Percentiles rank a stretch among this genome's conserved stretches.
These are phyloP conservation scores for Ampelomyces quisqualis DNA, from an alignment of 2,329 filamentous ascomycete species.

Conservation along the genomic window DNA sequence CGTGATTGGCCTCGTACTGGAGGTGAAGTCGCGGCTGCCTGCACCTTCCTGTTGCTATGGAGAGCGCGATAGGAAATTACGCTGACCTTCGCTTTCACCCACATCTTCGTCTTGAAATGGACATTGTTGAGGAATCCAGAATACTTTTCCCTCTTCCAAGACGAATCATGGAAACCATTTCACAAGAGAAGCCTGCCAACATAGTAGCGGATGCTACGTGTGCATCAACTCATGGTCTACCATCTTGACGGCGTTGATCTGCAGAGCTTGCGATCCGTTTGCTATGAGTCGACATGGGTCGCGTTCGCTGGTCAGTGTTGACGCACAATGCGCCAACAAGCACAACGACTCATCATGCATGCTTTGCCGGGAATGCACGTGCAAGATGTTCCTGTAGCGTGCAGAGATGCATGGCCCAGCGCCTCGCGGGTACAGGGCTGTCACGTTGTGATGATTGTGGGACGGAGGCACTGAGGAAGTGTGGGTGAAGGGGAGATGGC, in stretches of 20 bases:
- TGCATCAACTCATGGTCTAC: not conserved
- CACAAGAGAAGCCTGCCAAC: not conserved
- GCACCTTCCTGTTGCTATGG: not conserved
- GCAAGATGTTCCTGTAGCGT: too few relatives aligned
- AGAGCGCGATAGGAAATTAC: not conserved
- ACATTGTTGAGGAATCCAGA: not conserved
- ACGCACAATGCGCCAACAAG: not conserved
- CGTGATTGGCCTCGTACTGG: not conserved
- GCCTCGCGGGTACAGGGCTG: too few relatives aligned
- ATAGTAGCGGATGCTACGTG: not conserved
- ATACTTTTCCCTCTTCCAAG: too few relatives aligned
- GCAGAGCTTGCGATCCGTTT: too few relatives aligned
- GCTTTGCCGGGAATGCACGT: too few relatives aligned
- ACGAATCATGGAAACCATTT: too few relatives aligned
- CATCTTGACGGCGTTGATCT: too few relatives aligned
- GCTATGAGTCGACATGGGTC: not conserved
- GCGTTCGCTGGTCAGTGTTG: not conserved
- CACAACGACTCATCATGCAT: too few relatives aligned
- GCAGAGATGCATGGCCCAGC: too few relatives aligned
- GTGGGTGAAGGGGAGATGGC: not conserved
- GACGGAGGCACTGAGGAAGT: too few relatives aligned
- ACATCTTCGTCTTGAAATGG: not conserved
- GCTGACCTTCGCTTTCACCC: not conserved
- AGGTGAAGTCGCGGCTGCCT: conserved; percentile 1
- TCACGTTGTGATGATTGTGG: too few relatives aligned